Percentiles rank a stretch among this genome's conserved stretches.
Conservation (phyloP, 371 early-diverging fungal species). For the Nematocida sp. region DNA sequence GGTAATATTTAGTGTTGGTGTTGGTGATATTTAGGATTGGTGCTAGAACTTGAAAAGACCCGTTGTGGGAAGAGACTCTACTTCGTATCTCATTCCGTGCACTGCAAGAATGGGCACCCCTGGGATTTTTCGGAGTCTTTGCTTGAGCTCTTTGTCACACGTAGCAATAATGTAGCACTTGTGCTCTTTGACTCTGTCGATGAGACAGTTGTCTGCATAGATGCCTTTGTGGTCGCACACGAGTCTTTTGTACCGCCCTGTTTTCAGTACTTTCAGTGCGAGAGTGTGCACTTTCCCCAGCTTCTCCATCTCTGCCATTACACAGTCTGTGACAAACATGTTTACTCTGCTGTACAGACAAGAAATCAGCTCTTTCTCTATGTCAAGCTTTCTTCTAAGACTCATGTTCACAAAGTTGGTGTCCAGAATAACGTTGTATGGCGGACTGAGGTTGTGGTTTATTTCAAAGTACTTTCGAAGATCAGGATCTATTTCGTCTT, state of each 20-base stretch:
- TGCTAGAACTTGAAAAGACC: constrained; percentile 44
- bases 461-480: constrained; percentile 70
- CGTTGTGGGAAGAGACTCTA: constrained; percentile 78
- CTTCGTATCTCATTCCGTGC: constrained; percentile 76
- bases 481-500: constrained; percentile 50
- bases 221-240: constrained; percentile 96
- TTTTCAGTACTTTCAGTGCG: constrained; percentile 68
- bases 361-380: constrained; percentile 90
- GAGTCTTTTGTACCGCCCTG: constrained; percentile 70
- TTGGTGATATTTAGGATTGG: too few relatives aligned
- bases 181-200: constrained; percentile 84
- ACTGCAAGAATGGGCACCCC: constrained; percentile 99
- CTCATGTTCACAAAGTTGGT: constrained; percentile 99
- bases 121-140: constrained; percentile 88
- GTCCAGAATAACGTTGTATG: constrained; percentile 92
- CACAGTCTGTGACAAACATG: constrained; percentile 96
- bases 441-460: constrained; percentile 88
- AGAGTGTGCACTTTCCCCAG: constrained; percentile 89
- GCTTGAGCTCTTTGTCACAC: constrained; percentile 91
- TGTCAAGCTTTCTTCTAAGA: constrained; percentile 92
- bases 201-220: constrained; percentile 98
- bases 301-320: constrained; percentile 96
- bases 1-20: too few relatives aligned
- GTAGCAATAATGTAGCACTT: constrained; percentile 97
- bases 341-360: constrained; percentile 75